phyloP scores from a whole-genome alignment of 192 early-diverging fungal genomes.

The Rhizophagus sp. region DNA sequence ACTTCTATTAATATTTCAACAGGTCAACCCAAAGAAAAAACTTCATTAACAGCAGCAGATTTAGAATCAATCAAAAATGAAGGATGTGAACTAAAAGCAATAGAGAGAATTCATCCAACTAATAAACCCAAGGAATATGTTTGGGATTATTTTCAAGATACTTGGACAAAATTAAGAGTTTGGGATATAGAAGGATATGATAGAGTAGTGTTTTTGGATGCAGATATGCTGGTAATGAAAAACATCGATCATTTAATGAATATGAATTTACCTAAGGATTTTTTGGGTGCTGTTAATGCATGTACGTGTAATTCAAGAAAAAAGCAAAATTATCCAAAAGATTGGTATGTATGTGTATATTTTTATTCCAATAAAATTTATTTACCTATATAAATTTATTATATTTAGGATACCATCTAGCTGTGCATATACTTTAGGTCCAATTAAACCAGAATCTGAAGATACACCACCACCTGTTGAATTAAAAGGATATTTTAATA shows the following conservation, averaged over 20 bases:
- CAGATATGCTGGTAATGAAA: conserved; percentile 63
- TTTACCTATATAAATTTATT: conserved; percentile 6
- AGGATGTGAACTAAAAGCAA: not conserved
- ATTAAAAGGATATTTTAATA: conserved; percentile 48
- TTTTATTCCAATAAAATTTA: not conserved
- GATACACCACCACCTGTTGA: conserved; percentile 1
- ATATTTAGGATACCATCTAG: conserved; percentile 35
- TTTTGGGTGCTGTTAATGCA: conserved; percentile 47
- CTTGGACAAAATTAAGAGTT: conserved; percentile 69
- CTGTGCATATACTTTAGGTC: conserved; percentile 41
- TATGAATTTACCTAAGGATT: conserved; percentile 30
- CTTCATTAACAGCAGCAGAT: not conserved
- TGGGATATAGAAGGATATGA: conserved; percentile 61
- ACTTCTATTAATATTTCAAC: not conserved
- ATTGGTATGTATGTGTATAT: conserved; percentile 35
- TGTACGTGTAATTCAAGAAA: conserved; percentile 51
- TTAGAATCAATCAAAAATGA: not conserved
- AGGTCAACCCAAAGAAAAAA: not conserved
- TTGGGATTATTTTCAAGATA: conserved; percentile 33
- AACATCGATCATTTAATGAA: conserved; percentile 71
- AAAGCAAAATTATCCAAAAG: conserved; percentile 39
- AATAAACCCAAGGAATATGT: conserved; percentile 13
- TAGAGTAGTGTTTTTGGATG: conserved; percentile 64
- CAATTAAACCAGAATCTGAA: conserved; percentile 20
- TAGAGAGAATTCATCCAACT: not conserved